These are phyloP conservation scores for Linum usitatissimum DNA, from an alignment of 345 rosid species.

Conservation along the genomic window DNA sequence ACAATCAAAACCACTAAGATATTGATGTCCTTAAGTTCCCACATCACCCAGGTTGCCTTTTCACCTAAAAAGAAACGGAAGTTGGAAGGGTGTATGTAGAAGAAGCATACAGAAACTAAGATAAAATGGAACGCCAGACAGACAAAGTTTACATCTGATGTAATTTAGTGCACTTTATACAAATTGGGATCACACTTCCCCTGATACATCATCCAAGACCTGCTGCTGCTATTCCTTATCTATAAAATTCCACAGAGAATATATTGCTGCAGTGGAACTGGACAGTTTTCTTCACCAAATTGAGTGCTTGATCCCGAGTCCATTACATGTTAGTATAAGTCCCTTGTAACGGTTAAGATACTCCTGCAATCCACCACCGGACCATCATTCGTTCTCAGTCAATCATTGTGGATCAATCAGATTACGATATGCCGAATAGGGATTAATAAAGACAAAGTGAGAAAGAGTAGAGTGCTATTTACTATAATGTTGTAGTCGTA, in stretches of 20 bases:
- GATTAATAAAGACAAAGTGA: neutral
- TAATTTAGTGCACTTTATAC: neutral
- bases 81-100: neutral
- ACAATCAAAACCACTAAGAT: too few relatives aligned
- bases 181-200: neutral
- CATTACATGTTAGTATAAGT: slow-evolving; percentile 86
- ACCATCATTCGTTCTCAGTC: neutral
- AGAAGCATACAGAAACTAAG: neutral
- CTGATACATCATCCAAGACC: neutral
- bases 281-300: slow-evolving; percentile 34
- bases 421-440: neutral
- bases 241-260: neutral
- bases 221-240: neutral
- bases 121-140: neutral
- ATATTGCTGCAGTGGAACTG: neutral
- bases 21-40: too few relatives aligned
- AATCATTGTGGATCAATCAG: neutral
- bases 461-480: slow-evolving; percentile 12
- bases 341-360: slow-evolving; percentile 75
- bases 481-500: slow-evolving; percentile 47
- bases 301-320: slow-evolving; percentile 73
- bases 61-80: too few relatives aligned
- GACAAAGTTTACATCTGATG: neutral
- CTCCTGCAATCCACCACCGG: slow-evolving; percentile 42
- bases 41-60: too few relatives aligned